Percentiles rank a stretch among this genome's conserved stretches.
phyloP scores from a whole-genome alignment of 805 yeast genomes.

The Teunomyces lycoperdinae region DNA sequence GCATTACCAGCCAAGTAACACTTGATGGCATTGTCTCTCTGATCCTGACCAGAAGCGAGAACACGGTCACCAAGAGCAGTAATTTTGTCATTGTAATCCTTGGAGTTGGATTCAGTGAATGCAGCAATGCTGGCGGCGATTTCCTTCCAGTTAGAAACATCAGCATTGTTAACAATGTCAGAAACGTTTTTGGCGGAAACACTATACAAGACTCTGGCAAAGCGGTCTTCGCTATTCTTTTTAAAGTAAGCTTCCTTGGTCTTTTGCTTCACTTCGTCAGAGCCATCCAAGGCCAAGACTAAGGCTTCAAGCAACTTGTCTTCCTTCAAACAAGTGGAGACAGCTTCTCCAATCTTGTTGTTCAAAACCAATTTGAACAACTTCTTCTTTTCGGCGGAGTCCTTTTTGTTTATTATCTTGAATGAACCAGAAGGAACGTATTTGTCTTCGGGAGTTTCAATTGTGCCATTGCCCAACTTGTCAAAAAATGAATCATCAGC shows the following conservation, averaged over 20 bases:
- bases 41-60: slow-evolving; percentile 27
- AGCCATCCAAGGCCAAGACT: slow-evolving; percentile 69
- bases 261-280: slow-evolving; percentile 56
- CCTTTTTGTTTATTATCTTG: slow-evolving; percentile 30
- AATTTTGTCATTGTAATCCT: slow-evolving; percentile 53
- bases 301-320: slow-evolving; percentile 76
- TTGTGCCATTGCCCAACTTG: slow-evolving; percentile 28
- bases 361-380: slow-evolving; percentile 48
- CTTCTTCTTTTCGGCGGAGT: slow-evolving; percentile 43
- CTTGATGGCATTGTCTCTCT: slow-evolving; percentile 71
- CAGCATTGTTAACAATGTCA: slow-evolving; percentile 77
- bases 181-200: slow-evolving; percentile 51
- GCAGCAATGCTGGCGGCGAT: slow-evolving; percentile 69
- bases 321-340: slow-evolving; percentile 59
- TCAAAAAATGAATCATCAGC: slow-evolving; percentile 36
- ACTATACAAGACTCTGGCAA: slow-evolving; percentile 73
- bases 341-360: slow-evolving; percentile 67
- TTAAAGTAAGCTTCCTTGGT: slow-evolving; percentile 72
- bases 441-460: slow-evolving; percentile 4
- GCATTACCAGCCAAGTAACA: slow-evolving; percentile 81
- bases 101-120: slow-evolving; percentile 42
- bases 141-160: slow-evolving; percentile 78
- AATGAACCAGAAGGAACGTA: slow-evolving; percentile 41
- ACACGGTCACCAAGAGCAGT: slow-evolving; percentile 78
- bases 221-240: slow-evolving; percentile 49